Evolutionary conservation across 805 yeast genomes (phyloP).

Genomic region (Yamadazyma kitorensis): DNA sequence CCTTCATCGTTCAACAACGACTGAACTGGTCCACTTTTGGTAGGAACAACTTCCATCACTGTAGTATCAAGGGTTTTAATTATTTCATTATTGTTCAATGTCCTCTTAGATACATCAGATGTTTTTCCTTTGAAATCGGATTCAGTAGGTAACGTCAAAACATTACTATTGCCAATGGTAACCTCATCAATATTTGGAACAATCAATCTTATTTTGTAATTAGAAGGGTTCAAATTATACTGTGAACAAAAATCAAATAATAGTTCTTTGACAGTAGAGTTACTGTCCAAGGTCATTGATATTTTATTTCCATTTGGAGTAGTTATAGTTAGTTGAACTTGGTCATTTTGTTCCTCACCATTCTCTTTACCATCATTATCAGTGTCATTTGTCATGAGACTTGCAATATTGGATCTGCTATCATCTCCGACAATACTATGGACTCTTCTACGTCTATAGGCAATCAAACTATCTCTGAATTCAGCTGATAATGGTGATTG

Average conservation of each 20-base stretch:
- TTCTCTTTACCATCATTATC: conserved; percentile 8
- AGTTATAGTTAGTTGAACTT: conserved; percentile 8
- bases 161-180: neutral
- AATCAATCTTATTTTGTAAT: conserved; percentile 23
- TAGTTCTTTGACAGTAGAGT: conserved; percentile 21
- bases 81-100: conserved; percentile 7
- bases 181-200: conserved; percentile 8
- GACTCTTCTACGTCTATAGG: conserved; percentile 5
- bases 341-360: neutral
- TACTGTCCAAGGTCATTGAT: conserved; percentile 5
- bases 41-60: conserved; percentile 8
- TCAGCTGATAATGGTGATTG: conserved; percentile 55
- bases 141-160: conserved; percentile 5
- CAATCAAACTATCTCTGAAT: conserved; percentile 24
- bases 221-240: conserved; percentile 24
- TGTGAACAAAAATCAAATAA: conserved; percentile 27
- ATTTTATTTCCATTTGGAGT: conserved; percentile 7
- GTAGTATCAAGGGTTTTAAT: conserved; percentile 9
- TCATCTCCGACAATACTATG: neutral
- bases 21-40: conserved; percentile 4
- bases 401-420: neutral
- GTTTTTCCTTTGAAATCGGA: neutral
- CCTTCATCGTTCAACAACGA: conserved; percentile 5
- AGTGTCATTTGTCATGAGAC: no score
- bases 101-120: conserved; percentile 1